Base-by-base conservation (phyloP, 2,329 filamentous ascomycete genomes). In the Knoxdaviesia proteae region DNA sequence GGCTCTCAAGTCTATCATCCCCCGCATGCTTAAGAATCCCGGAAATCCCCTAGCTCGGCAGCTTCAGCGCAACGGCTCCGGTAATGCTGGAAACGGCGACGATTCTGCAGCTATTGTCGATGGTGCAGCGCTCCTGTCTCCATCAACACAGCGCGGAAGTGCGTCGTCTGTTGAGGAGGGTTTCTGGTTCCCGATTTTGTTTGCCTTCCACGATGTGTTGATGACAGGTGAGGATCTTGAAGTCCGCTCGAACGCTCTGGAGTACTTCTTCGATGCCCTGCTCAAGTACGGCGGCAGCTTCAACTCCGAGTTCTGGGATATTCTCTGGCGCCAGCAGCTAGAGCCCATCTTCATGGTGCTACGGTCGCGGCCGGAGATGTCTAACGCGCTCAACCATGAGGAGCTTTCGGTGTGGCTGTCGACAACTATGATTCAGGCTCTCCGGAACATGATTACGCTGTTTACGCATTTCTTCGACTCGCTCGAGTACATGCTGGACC, bases 191-290 rank as follows among this genome's bases (percentile, higher is more conserved):
- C 90, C 90, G 0, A 83, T 98, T 5, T 67, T 99, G 32, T 96
- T 98, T 55, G 88, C 92, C 3, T 98, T 98, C 66, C 90, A 99
- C 56, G 90, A 98, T 57, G 87, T 98, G 29, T 65, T 99, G 40
- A 99, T 99, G 90, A 98, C 90, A 2, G 90, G 92, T 3, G 92
- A 98, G 59, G 90, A 99, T 56, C 69, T 99, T 11, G 90, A 99
- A 60, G 90, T 96, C 36, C 80, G 90, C 45, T 94, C 74, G 2
- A 77, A 74, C 60, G 90, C 92, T 3, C 68, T 98, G 36, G 93
- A 87, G 51, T 98, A 96, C 59, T 84, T 98, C 47, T 99, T 99
- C 52, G 88, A 96, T 46, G 86, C 86, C 0, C 68, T 99, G 6
- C 78, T 94, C 45, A 77, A 75, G 48, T 90, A 96, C 51, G 90